Evolutionary conservation across 2,329 filamentous ascomycete species (phyloP), one percentile per base, ranked within the genome.

Genomic region (Penicillium sp.): DNA sequence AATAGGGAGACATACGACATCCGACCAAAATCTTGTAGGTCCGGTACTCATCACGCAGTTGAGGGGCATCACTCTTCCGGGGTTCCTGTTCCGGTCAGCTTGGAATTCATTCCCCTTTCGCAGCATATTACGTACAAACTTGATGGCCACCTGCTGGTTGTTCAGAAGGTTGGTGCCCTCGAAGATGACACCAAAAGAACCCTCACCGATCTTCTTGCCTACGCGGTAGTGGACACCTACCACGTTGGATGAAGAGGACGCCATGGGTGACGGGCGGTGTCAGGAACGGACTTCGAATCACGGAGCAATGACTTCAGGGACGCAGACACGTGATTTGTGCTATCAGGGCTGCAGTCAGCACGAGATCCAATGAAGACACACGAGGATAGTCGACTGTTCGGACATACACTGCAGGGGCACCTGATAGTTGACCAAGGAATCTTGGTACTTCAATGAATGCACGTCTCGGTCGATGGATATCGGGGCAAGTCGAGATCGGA

Each of bases 11-110:
- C 93, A 86, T 77, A 98, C 93, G 91, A 77, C 93, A 98, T 69
- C 93, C 93, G 58, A 97, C 93, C 59, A 98, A 82, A 63, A 98
- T 97, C 79, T 98, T 98, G 78, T 98, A 98, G 50, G 93, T 98
- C 65, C 93, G 84, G 72, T 98, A 98, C 71, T 98, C 93, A 79
- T 98, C 93, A 71, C 93, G 86, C 58, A 98, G 76, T 71, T 98
- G 93, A 47, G 93, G 93, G 68, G 93, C 93, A 75, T 98, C 93
- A 72, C 91, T 97, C 77, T 98, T 98, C 61, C 93, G 82, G 50
- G 93, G 93, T 85, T 98, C 93, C 89, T 94, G 59, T n/a, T 46
- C 22, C 22, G 24, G 52, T 69, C 54, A 65, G 59, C 49, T 50
- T 18, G 20, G 3, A 42, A 51, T 28, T 6, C 26, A 16, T 31